Evolutionary conservation across 805 yeast genomes (phyloP).

Genomic region (Candida schatavii): DNA sequence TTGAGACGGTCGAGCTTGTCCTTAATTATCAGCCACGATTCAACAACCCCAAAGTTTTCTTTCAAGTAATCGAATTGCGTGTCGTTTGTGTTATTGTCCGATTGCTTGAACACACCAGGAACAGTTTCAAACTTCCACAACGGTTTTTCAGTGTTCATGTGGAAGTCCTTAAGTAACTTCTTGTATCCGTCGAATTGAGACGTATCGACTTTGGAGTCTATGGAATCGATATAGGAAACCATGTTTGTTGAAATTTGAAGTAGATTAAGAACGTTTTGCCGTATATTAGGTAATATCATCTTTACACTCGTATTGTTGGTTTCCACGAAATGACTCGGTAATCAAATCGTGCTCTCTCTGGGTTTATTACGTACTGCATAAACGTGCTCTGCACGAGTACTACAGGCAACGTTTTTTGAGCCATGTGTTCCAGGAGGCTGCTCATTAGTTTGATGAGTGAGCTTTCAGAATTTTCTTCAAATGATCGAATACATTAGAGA

Average conservation of each 20-base stretch:
- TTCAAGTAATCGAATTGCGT: slow-evolving; percentile 39
- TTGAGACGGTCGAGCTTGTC: slow-evolving; percentile 34
- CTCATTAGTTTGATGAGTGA: no score
- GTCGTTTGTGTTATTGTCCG: slow-evolving; percentile 39
- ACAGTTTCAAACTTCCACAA: slow-evolving; percentile 48
- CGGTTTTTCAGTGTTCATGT: background rate
- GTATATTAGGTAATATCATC: background rate
- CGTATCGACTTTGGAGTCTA: slow-evolving; percentile 1
- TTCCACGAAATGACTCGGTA: no score
- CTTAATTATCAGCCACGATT: slow-evolving; percentile 39
- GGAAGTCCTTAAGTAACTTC: background rate
- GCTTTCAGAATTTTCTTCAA: no score
- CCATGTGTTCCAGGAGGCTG: no score
- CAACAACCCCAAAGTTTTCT: slow-evolving; percentile 43
- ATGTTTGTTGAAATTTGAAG: background rate
- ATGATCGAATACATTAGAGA: no score
- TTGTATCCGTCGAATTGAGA: background rate
- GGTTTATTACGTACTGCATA: no score
- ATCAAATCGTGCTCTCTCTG: no score
- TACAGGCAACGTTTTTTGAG: no score
- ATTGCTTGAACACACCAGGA: slow-evolving; percentile 49
- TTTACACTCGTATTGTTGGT: no score
- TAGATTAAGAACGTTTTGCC: background rate
- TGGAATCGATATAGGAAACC: slow-evolving; percentile 1
- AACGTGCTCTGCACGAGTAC: no score